Evolutionary conservation across 129 eudicot species (phyloP), one percentile per base, ranked within the genome.

Genomic region (Centaurea solstitialis): DNA sequence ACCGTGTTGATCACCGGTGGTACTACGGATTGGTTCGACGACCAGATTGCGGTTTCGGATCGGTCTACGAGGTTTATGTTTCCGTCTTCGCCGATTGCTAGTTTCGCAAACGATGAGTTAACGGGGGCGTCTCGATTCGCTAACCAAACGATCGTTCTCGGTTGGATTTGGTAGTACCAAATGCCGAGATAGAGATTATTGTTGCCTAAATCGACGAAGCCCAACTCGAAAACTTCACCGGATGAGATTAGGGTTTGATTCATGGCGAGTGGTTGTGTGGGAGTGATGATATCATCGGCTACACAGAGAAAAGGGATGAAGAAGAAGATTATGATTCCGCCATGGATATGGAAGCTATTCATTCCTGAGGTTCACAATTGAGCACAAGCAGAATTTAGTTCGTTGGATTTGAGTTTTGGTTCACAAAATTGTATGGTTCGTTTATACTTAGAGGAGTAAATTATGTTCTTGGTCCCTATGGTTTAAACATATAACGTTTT

Each of bases 61-160:
- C 82, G 76, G 35, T 89, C 79, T 2, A 79, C n/a, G 4, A 87
- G 75, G 9, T 70, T 33, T 13, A 90, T 7, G 82, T 88, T 89
- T 9, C 90, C 92, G 11, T 80, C 69, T 1, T 70, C 73, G 39
- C 53, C 79, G 17, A 93, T 81, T 10, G 73, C 83, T 35, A 93
- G 26, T 10, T 38, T 40, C 22, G 82, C 87, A 0, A 84, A 73
- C 0, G 84, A 68, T 9, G 88, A 79, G 5, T 1, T 28, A 6
- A 92, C 47, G 5, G 94, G 98, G 24, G 64, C 20, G 66, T 93
- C 93, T 76, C 97, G 83, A 71, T 93, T 93, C 0, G 93, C 94
- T 9, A 93, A 94, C 98, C 98, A 93, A 35, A 88, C 93, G 15
- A 72, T 7, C 5, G 87, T 85, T 75, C 9, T 78, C 0, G 6